Evolutionary conservation across 163 green algal species (phyloP).

Genomic region (Chloromonas sp.): DNA sequence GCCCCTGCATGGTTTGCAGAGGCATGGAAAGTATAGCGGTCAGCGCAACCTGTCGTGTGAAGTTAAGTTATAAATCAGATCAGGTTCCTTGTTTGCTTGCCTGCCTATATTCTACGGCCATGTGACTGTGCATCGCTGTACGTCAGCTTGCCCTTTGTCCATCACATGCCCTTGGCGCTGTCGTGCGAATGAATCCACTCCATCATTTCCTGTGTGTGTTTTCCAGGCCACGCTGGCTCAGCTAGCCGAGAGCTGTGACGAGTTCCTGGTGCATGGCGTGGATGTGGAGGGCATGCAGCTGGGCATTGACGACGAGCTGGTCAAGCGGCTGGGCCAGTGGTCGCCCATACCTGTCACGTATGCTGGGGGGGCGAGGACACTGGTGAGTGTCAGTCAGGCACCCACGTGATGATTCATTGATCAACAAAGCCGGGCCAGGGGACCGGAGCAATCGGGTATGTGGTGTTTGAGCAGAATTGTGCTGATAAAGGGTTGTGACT

Average conservation of each 20-base stretch:
- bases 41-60: no score
- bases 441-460: neutral
- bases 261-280: slow-evolving; percentile 98
- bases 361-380: slow-evolving; percentile 81
- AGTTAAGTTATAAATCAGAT: no score
- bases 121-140: no score
- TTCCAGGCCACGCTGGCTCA: slow-evolving; percentile 34
- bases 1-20: no score
- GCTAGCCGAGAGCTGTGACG: slow-evolving; percentile 74
- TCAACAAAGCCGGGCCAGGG: neutral
- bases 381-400: slow-evolving; percentile 51
- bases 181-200: no score
- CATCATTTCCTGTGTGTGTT: neutral
- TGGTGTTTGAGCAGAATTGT: neutral
- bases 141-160: no score
- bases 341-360: slow-evolving; percentile 93
- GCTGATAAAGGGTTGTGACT: neutral
- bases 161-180: no score
- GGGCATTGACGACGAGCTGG: slow-evolving; percentile 91
- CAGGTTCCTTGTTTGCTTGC: no score
- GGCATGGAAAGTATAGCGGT: no score
- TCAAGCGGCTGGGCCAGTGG: slow-evolving; percentile 66
- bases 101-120: no score
- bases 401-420: neutral
- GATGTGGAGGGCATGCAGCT: slow-evolving; percentile 92